phyloP scores from a whole-genome alignment of 768 basidiomycete genomes.

The Trametes villosa region DNA sequence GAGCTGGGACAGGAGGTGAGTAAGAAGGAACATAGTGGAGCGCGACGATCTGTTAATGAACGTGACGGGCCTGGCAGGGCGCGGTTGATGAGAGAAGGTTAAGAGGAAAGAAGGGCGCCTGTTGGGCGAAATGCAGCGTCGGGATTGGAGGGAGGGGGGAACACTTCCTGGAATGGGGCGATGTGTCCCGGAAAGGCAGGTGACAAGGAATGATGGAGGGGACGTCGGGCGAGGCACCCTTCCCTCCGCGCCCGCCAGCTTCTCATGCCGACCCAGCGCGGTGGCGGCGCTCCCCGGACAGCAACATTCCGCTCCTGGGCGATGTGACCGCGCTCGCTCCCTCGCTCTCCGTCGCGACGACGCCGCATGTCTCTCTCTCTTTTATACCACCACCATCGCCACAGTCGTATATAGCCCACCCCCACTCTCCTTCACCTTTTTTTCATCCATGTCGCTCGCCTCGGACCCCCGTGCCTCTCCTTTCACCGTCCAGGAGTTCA shows the following conservation, averaged over 20 bases:
- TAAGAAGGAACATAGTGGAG: neutral
- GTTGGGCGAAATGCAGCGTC: conserved; percentile 2
- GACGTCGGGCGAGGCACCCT: conserved; percentile 19
- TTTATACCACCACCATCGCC: conserved; percentile 18
- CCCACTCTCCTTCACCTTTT: conserved; percentile 18
- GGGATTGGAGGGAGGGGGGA: conserved; percentile 3
- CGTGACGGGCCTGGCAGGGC: conserved; percentile 6
- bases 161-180: neutral
- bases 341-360: neutral
- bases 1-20: too few species aligned
- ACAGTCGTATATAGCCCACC: conserved; percentile 15
- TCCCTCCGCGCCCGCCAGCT: neutral
- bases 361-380: conserved; percentile 11
- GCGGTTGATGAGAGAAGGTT: conserved; percentile 1
- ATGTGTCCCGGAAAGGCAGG: conserved; percentile 17
- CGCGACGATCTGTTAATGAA: neutral
- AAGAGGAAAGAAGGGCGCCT: conserved; percentile 2
- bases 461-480: conserved; percentile 17
- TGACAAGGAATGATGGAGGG: conserved; percentile 21
- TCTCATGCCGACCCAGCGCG: neutral
- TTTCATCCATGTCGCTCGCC: conserved; percentile 19
- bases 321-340: conserved; percentile 8
- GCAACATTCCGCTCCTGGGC: conserved; percentile 19
- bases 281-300: neutral
- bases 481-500: conserved; percentile 33